Percentiles rank a stretch among this genome's conserved stretches.
These are phyloP conservation scores for Psilocybe tampanensis DNA, from an alignment of 768 basidiomycete genomes.

Conservation along the genomic window DNA sequence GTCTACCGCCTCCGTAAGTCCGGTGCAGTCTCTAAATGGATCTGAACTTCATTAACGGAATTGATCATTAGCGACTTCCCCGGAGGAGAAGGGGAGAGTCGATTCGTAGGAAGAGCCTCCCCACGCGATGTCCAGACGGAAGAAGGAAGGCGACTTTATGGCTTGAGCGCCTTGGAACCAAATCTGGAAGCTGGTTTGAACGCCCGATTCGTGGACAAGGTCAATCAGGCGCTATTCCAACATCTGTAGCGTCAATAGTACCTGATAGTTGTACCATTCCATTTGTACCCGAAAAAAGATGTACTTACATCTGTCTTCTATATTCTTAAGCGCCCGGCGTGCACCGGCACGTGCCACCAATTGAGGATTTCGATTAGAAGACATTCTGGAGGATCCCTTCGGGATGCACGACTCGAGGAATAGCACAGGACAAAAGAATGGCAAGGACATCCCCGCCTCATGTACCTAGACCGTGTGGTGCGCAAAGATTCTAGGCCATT, in stretches of 20 bases:
- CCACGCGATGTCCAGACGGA: conserved; percentile 31
- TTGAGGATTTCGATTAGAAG: not conserved
- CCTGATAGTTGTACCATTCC: not conserved
- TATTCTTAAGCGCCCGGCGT: not conserved
- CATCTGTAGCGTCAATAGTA: no score
- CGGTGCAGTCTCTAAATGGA: not conserved
- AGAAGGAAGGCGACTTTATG: conserved; percentile 42
- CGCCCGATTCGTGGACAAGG: conserved; percentile 13
- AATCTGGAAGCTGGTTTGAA: not conserved
- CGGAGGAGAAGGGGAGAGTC: conserved; percentile 51
- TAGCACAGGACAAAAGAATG: not conserved
- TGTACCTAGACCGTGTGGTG: not conserved
- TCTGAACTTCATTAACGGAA: not conserved
- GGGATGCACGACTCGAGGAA: not conserved
- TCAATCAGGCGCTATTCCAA: conserved; percentile 10
- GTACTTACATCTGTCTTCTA: not conserved
- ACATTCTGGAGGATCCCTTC: not conserved
- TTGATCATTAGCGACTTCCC: conserved; percentile 47
- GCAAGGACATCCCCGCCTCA: not conserved
- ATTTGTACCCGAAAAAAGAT: not conserved
- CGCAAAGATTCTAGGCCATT: no score
- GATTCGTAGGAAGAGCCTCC: conserved; percentile 40
- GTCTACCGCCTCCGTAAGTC: conserved; percentile 51
- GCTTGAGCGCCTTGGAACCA: conserved; percentile 39
- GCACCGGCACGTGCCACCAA: no score